These are phyloP conservation scores for Pleomassaria siparia DNA, from an alignment of 2,329 filamentous ascomycete species.

Conservation along the genomic window DNA sequence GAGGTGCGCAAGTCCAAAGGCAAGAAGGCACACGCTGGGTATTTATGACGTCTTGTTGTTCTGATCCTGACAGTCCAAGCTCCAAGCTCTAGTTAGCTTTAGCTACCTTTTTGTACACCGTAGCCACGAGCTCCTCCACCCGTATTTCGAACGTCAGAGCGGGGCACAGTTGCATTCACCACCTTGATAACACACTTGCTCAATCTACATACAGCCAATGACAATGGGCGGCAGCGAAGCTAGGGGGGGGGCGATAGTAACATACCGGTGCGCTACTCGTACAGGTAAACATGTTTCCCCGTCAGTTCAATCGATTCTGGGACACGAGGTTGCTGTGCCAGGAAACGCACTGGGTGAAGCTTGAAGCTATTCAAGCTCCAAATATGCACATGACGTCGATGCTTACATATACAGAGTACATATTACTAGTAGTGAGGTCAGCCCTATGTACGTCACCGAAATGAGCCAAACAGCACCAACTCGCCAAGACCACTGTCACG, in stretches of 20 bases:
- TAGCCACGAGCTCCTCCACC: conserved; percentile 2
- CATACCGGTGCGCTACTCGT: neutral
- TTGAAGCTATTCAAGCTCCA: conserved; percentile 7
- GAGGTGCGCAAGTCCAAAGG: neutral
- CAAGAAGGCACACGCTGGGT: neutral
- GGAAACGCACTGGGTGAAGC: conserved; percentile 8
- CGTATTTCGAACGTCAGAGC: conserved; percentile 2
- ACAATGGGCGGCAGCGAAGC: neutral
- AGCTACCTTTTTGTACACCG: neutral
- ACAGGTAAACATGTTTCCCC: too few species aligned
- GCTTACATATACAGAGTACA: neutral
- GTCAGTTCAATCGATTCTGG: conserved; percentile 1
- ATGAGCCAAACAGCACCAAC: conserved; percentile 2
- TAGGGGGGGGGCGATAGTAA: too few species aligned
- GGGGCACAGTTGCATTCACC: conserved; percentile 2
- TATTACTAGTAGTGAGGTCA: too few species aligned
- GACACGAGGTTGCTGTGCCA: neutral
- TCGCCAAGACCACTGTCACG: conserved; percentile 1
- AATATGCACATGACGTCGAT: conserved; percentile 7
- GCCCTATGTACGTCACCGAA: too few species aligned
- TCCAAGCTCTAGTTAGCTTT: too few species aligned
- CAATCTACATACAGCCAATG: neutral
- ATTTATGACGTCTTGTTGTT: neutral
- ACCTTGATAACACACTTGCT: neutral
- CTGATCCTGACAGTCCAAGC: neutral